Evolutionary conservation across 31 red algal genomes (phyloP).

Genomic region (Asparagopsis taxiformis): DNA sequence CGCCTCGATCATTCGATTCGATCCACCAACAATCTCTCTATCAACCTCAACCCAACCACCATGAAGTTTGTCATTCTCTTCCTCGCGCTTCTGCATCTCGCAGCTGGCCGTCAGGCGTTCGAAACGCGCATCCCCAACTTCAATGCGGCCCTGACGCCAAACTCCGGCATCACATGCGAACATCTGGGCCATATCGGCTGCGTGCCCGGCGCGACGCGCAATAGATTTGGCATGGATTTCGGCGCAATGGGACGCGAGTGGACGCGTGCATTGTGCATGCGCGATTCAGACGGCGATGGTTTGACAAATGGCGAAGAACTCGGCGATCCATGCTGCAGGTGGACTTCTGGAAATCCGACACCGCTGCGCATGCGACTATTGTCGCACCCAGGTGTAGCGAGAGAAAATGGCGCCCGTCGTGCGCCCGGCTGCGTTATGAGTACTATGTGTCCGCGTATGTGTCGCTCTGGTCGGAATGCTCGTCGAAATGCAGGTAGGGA

Average conservation of each 20-base stretch:
- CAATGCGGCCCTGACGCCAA: not conserved
- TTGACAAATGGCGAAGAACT: constrained; percentile 78
- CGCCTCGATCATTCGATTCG: too few species aligned
- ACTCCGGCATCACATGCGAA: constrained; percentile 36
- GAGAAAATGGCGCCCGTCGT: not conserved
- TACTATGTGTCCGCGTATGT: not conserved
- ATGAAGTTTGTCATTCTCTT: not conserved
- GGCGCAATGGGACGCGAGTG: constrained; percentile 27
- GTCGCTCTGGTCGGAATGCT: not conserved
- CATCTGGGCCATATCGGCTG: constrained; percentile 39
- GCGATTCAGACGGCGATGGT: constrained; percentile 81
- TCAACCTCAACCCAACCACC: too few species aligned
- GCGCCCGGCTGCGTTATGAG: not conserved
- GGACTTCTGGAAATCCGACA: constrained; percentile 17
- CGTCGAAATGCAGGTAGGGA: not conserved
- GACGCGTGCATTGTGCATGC: constrained; percentile 47
- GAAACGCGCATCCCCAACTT: constrained; percentile 55
- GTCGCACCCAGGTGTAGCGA: constrained; percentile 33
- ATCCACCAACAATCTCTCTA: too few species aligned
- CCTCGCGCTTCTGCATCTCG: not conserved
- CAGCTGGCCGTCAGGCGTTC: not conserved
- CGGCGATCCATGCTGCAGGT: constrained; percentile 81
- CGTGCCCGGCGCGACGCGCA: constrained; percentile 40
- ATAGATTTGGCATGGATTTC: constrained; percentile 74
- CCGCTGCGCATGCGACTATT: constrained; percentile 8